phyloP scores from a whole-genome alignment of 2,329 filamentous ascomycete species.

The Aspergillus carbonarius region DNA sequence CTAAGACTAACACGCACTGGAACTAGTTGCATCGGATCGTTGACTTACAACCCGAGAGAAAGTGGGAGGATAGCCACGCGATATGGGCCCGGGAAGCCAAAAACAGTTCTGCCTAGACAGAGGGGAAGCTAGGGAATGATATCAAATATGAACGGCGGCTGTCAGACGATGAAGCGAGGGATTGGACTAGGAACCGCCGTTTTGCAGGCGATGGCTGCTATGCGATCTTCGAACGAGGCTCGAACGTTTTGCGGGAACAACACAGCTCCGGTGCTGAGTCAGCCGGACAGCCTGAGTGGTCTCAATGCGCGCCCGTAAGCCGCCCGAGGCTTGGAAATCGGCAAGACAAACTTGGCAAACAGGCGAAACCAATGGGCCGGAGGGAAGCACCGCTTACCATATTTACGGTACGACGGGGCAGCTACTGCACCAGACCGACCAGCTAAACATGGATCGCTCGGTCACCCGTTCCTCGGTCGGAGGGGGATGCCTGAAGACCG shows the following conservation, averaged over 20 bases:
- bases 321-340: background rate
- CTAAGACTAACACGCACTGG: background rate
- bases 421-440: constrained; percentile 5
- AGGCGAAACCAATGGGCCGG: background rate
- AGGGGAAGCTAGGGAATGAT: background rate
- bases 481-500: background rate
- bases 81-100: background rate
- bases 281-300: background rate
- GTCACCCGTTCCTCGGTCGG: constrained; percentile 13
- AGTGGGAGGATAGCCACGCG: background rate
- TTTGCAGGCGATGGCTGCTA: background rate
- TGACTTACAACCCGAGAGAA: background rate
- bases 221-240: background rate
- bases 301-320: background rate
- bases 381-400: background rate
- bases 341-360: background rate
- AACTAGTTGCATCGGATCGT: background rate
- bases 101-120: background rate
- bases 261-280: constrained; percentile 5
- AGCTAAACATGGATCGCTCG: constrained; percentile 9
- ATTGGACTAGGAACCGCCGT: background rate
- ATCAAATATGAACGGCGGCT: background rate
- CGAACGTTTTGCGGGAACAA: constrained; percentile 4
- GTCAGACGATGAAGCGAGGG: background rate
- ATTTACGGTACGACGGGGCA: constrained; percentile 1